Conservation (phyloP, 129 eudicot species). For the Helianthus annuus region HanXRQr2.0-SUNRISE NC_035449.2:49692721-49693220, state of each 20-base stretch:
- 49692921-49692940: not conserved
- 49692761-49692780: not conserved
- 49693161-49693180: constrained; percentile 41
- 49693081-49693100: constrained; percentile 20
- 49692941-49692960: constrained; percentile 21
- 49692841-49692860: not conserved
- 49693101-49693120: constrained; percentile 21
- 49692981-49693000: constrained; percentile 9
- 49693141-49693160: not conserved
- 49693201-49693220: constrained; percentile 34
- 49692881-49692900: too few relatives aligned
- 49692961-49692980: constrained; percentile 23
- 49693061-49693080: constrained; percentile 8
- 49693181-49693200: constrained; percentile 45
- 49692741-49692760: not conserved
- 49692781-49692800: not conserved
- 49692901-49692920: not conserved
- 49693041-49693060: not conserved
- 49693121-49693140: constrained; percentile 24
- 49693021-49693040: constrained; percentile 8
- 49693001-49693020: constrained; percentile 8
- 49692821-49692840: not conserved
- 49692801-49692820: not conserved
- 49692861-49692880: too few relatives aligned
- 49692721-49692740: too few relatives aligned